Percentiles rank a stretch among this genome's conserved stretches.
Evolutionary conservation across 495 filamentous ascomycete genomes (phyloP).

Genomic region (Apiosordaria backusii): DNA sequence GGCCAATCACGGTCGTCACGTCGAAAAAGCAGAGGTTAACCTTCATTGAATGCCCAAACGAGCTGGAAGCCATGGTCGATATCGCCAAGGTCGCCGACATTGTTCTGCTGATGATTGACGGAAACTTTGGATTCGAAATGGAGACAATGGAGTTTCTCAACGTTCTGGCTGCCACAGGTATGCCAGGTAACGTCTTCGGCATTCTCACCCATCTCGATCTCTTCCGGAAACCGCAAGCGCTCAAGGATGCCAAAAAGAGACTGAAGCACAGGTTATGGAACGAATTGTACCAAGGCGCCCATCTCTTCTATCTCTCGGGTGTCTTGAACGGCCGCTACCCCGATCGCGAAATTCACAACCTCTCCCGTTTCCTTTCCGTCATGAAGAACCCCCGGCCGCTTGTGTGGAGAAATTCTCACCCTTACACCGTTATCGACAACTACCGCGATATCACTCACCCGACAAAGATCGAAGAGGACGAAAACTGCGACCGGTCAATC

Average conservation of each 20-base stretch:
- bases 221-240: slow-evolving; percentile 84
- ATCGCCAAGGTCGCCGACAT: slow-evolving; percentile 95
- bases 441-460: slow-evolving; percentile 94
- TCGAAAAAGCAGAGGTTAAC: slow-evolving; percentile 90
- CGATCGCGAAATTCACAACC: slow-evolving; percentile 92
- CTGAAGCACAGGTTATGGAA: slow-evolving; percentile 95
- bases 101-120: slow-evolving; percentile 94
- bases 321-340: slow-evolving; percentile 96
- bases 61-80: slow-evolving; percentile 93
- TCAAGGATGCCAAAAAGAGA: slow-evolving; percentile 89
- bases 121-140: slow-evolving; percentile 98
- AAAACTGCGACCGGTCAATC: slow-evolving; percentile 83
- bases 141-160: slow-evolving; percentile 99
- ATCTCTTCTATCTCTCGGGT: slow-evolving; percentile 92
- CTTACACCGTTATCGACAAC: slow-evolving; percentile 87
- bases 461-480: slow-evolving; percentile 78
- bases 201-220: slow-evolving; percentile 94
- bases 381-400: slow-evolving; percentile 98
- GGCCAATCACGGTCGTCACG: slow-evolving; percentile 91
- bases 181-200: slow-evolving; percentile 97
- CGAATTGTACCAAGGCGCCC: slow-evolving; percentile 93
- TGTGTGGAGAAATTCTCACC: slow-evolving; percentile 95
- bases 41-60: slow-evolving; percentile 93
- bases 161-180: slow-evolving; percentile 79
- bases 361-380: slow-evolving; percentile 89